phyloP scores from a whole-genome alignment of 1,284 basidiomycete genomes.

The Agroathelia rolfsii region DNA sequence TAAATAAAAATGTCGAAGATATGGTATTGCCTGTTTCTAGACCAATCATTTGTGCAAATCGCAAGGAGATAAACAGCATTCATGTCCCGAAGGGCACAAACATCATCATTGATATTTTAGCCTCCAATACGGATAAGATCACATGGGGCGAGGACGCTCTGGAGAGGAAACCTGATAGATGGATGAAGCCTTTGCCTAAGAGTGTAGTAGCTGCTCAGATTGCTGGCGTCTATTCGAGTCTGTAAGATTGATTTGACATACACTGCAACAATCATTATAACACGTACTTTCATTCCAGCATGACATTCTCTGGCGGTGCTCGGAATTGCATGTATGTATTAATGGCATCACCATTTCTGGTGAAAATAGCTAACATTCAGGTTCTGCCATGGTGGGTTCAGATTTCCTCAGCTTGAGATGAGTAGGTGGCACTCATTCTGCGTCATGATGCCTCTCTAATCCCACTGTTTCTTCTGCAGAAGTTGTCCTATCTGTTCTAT shows the following conservation, averaged over 20 bases:
- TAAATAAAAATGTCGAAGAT: slow-evolving; percentile 22
- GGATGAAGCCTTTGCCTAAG: slow-evolving; percentile 15
- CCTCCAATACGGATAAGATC: slow-evolving; percentile 25
- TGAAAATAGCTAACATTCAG: no score
- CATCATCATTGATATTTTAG: slow-evolving; percentile 28
- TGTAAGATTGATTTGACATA: slow-evolving; percentile 20
- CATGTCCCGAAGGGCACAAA: slow-evolving; percentile 28
- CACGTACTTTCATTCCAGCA: slow-evolving; percentile 18
- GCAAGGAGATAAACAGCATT: slow-evolving; percentile 13
- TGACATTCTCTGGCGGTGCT: slow-evolving; percentile 33
- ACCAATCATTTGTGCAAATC: slow-evolving; percentile 9
- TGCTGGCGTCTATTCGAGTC: slow-evolving; percentile 30
- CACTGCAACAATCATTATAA: no score
- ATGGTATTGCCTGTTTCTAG: slow-evolving; percentile 20
- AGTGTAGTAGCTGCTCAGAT: slow-evolving; percentile 15
- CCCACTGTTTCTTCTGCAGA: no score
- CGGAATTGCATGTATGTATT: slow-evolving; percentile 30
- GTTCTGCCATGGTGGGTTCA: slow-evolving; percentile 34
- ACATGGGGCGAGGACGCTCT: slow-evolving; percentile 33
- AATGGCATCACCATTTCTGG: no score
- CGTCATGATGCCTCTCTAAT: no score
- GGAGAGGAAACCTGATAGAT: slow-evolving; percentile 31
- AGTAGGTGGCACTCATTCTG: no score
- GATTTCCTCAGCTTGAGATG: slow-evolving; percentile 31
- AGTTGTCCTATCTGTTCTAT: no score